Evolutionary conservation across 768 basidiomycete species (phyloP), one percentile per base, ranked within the genome.

Genomic region (Russula vinacea): DNA sequence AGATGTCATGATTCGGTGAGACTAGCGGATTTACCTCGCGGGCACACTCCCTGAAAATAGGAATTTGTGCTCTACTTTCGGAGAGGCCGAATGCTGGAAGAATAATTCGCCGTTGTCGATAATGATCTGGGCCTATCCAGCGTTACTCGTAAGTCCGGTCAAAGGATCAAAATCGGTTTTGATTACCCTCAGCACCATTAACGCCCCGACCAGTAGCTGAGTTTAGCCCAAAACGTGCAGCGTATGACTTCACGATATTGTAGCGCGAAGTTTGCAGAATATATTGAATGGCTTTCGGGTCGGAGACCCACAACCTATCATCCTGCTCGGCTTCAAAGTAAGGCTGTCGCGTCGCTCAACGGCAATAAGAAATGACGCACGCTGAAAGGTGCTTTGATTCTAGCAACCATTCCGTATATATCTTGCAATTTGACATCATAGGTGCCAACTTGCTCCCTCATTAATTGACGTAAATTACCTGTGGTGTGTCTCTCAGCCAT

Each of bases 191-290:
- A 10, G 66, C 66, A 13, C 62, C 63, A 35, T 67, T 65, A 6
- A 67, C 44, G 4, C 65, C 58, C 19, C 24, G 57, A 13, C 62
- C 66, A 3, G 66, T 67, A 13, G 66, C 66, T 2, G 58, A 47
- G 33, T 60, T 67, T 5, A 67, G 58, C 17, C 32, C 62, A 39
- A 67, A 67, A 5, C 66, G 66, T 8, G 63, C 62, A n/a, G 66
- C 64, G 26, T 67, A 66, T 39, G 59, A 37, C 45, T 69, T 67
- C 16, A 67, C 56, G 33, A 58, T 64, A 39, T 55, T 49, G 49
- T 64, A 69, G 14, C 66, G 58, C 2, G 66, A 58, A 17, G 62
- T 58, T 35, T 67, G 68, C 17, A 67, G 52, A 24, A 69, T 64
- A 47, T 67, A 45, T 26, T 64, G 66, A 4, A 58, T 51, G 17